A percentile compares a stretch with the other conserved stretches of the same genome.
Evolutionary conservation across 202 grass and related monocot species (phyloP).

Genomic region (Schoenoplectus tabernaemontani): DNA sequence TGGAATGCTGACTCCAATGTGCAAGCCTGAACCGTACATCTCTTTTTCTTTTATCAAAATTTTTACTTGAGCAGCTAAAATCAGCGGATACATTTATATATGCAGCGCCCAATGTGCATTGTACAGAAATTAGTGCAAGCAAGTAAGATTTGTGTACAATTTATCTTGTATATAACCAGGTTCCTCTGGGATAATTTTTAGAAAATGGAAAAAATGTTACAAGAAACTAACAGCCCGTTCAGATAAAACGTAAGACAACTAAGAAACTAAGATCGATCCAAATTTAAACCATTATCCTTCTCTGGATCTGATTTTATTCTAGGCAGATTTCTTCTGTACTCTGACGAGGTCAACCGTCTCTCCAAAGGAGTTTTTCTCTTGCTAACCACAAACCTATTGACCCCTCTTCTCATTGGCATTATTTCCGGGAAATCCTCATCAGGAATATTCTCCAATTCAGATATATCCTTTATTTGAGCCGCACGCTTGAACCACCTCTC

Average conservation of each 20-base stretch:
- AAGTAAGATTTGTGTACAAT: neutral
- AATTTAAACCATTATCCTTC: slow-evolving; percentile 39
- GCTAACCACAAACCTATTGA: slow-evolving; percentile 94
- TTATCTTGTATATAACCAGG: neutral
- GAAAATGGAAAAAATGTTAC: neutral
- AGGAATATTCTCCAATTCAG: slow-evolving; percentile 80
- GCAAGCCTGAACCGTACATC: no score
- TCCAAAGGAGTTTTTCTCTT: slow-evolving; percentile 95
- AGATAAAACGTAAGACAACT: neutral
- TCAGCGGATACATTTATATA: neutral
- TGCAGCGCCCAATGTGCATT: neutral
- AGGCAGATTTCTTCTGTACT: slow-evolving; percentile 81
- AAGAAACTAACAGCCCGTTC: slow-evolving; percentile 1
- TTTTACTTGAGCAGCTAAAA: neutral
- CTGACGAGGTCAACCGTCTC: slow-evolving; percentile 64
- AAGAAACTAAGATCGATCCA: neutral
- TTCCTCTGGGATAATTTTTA: neutral
- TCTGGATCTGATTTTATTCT: slow-evolving; percentile 65
- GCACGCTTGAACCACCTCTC: slow-evolving; percentile 94
- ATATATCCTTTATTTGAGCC: slow-evolving; percentile 93
- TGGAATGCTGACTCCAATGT: no score
- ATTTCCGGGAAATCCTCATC: slow-evolving; percentile 96
- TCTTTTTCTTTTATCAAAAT: neutral
- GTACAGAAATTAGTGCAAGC: neutral
- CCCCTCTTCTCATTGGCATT: slow-evolving; percentile 98